Evolutionary conservation across 208 protist genomes (phyloP).

Genomic region (Leishmania guyanensis): DNA sequence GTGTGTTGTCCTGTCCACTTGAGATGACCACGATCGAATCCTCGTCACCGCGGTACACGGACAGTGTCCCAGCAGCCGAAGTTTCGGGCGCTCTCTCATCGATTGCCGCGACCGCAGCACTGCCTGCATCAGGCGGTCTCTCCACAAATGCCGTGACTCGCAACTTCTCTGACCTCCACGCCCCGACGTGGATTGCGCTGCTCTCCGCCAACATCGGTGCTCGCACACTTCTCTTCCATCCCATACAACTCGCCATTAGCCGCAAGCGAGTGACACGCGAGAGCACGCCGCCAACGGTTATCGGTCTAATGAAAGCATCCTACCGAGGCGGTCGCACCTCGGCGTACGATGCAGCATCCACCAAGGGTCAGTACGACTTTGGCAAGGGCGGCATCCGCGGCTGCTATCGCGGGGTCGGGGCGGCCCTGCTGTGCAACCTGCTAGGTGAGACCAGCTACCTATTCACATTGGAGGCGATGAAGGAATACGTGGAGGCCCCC

Average conservation of each 20-base stretch:
- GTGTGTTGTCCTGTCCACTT: not conserved
- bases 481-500: constrained; percentile 41
- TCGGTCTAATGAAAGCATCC: constrained; percentile 42
- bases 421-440: constrained; percentile 69
- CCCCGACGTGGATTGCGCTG: constrained; percentile 76
- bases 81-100: not conserved
- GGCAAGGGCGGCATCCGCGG: constrained; percentile 63
- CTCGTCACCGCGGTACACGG: constrained; percentile 1
- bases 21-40: not conserved
- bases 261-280: constrained; percentile 83
- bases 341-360: constrained; percentile 18
- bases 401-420: constrained; percentile 76
- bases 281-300: constrained; percentile 48
- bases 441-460: constrained; percentile 79
- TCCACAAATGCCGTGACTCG: constrained; percentile 81
- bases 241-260: constrained; percentile 72
- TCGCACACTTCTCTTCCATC: constrained; percentile 82
- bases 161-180: constrained; percentile 77
- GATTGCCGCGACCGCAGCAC: not conserved
- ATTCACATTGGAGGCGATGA: constrained; percentile 72
- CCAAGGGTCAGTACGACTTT: constrained; percentile 31
- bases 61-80: not conserved
- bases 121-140: constrained; percentile 10
- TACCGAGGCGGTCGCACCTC: constrained; percentile 55
- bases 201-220: constrained; percentile 61